Base-by-base conservation (phyloP, 371 early-diverging fungal genomes). In the Nematocida major region DNA sequence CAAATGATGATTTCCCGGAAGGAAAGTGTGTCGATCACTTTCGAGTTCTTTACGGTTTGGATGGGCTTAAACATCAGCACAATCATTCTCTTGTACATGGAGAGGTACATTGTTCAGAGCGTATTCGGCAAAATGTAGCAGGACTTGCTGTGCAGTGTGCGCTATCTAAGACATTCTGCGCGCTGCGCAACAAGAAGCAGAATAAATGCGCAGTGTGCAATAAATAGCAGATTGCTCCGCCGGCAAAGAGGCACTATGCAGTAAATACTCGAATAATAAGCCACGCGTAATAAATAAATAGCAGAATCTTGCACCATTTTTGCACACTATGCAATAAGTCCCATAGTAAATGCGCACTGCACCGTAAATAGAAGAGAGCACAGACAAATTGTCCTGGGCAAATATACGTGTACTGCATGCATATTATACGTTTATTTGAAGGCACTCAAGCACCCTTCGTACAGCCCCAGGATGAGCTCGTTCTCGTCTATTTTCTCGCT, bases 41-140 rank as follows among this genome's bases (percentile, higher is more conserved):
- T 69, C 36, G 70, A 69, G 48, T 61, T 69, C 59, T 69, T 69
- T 69, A 38, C 61, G 4, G 26, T 43, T 9, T 69, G 70, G 70
- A 18, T 69, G 0, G 61, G 36, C 0, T 15, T 69, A 20, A 69
- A 69, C 36, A 61, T 69, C 7, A 11, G 69, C 0, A 69, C 61
- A 43, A 32, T 69, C 15, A 11, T 59, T 20, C 18, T 69, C 18
- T 18, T 61, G 11, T 43, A 59, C 61, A 34, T 69, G 9, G 70
- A 69, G 22, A 53, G 47, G 28, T 40, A 57, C 34, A 20, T 57
- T 57, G 15, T 57, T 9, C 34, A 57, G 54, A 3, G n/a, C 13
- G 11, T 11, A 13, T 51, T 7, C 9, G 9, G 7, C 7, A 22
- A 7, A 18, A 9, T 24, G 18, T 22, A 18, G 7, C 7, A 51